Conservation (phyloP, 441 rosid genomes). For the Viola pubescens region DNA sequence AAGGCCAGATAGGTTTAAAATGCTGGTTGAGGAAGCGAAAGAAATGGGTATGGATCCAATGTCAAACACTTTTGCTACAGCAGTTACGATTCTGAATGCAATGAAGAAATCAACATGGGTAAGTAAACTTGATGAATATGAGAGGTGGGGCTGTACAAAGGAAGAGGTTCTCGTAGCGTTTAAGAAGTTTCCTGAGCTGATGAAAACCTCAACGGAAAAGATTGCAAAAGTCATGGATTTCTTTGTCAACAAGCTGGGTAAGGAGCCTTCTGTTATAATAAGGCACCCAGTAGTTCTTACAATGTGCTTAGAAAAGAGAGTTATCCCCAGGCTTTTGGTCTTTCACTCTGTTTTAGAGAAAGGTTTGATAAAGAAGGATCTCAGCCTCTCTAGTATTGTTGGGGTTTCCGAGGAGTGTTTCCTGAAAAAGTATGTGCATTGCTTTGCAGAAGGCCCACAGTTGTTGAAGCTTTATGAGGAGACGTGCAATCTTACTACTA, state of each 20-base stretch:
- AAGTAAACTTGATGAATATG: slow-evolving; percentile 6
- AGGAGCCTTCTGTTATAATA: slow-evolving; percentile 6
- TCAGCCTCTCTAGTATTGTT: background rate
- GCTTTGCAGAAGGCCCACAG: slow-evolving; percentile 12
- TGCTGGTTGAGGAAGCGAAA: slow-evolving; percentile 13
- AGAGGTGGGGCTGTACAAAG: slow-evolving; percentile 21
- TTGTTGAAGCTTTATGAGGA: slow-evolving; percentile 13
- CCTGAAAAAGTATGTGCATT: slow-evolving; percentile 17
- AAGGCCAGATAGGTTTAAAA: background rate
- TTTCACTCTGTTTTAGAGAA: slow-evolving; percentile 8
- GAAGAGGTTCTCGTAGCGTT: slow-evolving; percentile 16
- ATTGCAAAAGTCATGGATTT: slow-evolving; percentile 17
- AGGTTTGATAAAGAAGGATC: slow-evolving; percentile 5
- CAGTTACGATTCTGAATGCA: background rate
- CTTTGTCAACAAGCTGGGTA: slow-evolving; percentile 20
- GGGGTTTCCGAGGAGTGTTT: slow-evolving; percentile 5
- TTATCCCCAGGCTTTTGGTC: slow-evolving; percentile 18
- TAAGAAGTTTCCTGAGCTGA: slow-evolving; percentile 17
- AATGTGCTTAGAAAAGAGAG: slow-evolving; percentile 19
- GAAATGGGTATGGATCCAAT: slow-evolving; percentile 7
- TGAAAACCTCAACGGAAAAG: slow-evolving; percentile 18
- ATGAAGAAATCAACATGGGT: slow-evolving; percentile 9
- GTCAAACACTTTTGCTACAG: background rate
- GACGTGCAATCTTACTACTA: background rate
- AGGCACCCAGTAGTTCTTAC: slow-evolving; percentile 2